phyloP scores from a whole-genome alignment of 2,329 filamentous ascomycete genomes.

The Aureobasidium sp. region DNA sequence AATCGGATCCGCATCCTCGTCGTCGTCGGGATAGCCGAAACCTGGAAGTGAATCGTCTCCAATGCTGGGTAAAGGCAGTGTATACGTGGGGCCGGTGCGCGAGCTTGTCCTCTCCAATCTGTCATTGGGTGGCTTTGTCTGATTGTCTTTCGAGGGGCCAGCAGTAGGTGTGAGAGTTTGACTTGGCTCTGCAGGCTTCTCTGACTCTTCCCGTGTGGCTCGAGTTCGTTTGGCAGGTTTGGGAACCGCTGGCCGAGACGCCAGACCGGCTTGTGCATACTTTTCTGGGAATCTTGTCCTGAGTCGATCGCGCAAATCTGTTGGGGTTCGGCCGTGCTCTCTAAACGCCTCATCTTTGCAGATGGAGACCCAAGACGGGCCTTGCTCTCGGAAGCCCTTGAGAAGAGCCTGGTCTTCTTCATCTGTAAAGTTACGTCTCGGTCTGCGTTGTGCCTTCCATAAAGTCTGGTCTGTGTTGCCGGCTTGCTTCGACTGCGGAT shows the following conservation, averaged over 20 bases:
- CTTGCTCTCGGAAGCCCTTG: slow-evolving; percentile 50
- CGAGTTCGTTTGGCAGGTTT: slow-evolving; percentile 17
- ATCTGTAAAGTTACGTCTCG: slow-evolving; percentile 47
- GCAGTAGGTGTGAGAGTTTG: background rate
- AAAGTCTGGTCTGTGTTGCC: background rate
- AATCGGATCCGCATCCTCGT: slow-evolving; percentile 22
- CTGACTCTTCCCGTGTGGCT: background rate
- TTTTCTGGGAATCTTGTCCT: slow-evolving; percentile 50
- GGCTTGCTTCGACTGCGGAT: background rate
- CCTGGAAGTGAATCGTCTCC: slow-evolving; percentile 23
- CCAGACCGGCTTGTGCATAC: slow-evolving; percentile 44
- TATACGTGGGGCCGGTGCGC: slow-evolving; percentile 10
- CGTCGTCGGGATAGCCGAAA: slow-evolving; percentile 19
- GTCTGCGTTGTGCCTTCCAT: slow-evolving; percentile 36
- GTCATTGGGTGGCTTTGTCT: background rate
- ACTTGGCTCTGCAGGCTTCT: background rate
- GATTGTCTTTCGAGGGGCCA: background rate
- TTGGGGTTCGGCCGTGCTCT: slow-evolving; percentile 45
- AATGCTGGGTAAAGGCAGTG: slow-evolving; percentile 18
- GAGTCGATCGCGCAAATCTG: slow-evolving; percentile 55
- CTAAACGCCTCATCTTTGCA: slow-evolving; percentile 46
- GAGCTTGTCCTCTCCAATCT: background rate
- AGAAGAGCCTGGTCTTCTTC: slow-evolving; percentile 52
- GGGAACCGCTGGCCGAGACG: slow-evolving; percentile 26
- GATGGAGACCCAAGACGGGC: slow-evolving; percentile 53